Conservation (phyloP, 1,284 basidiomycete species). For the Amylostereum areolatum region DNA sequence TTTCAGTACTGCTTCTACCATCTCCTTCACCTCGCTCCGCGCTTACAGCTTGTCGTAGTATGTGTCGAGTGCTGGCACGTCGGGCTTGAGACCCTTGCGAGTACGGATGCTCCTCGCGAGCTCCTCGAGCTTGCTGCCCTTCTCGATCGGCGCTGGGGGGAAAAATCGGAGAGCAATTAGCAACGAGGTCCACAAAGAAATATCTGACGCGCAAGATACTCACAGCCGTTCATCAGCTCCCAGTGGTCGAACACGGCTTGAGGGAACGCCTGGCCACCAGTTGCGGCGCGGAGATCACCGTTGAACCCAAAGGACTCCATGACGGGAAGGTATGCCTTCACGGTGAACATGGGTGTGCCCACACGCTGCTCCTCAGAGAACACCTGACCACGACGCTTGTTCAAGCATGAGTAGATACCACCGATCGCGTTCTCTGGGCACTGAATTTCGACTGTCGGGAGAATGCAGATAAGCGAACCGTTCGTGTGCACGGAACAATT, state of each 20-base stretch:
- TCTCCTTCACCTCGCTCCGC: neutral
- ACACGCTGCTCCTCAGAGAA: conserved; percentile 96
- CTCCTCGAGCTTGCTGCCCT: conserved; percentile 87
- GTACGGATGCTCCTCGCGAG: conserved; percentile 80
- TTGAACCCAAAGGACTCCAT: conserved; percentile 99
- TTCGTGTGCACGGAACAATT: neutral
- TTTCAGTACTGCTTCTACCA: neutral
- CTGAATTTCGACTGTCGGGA: conserved; percentile 82
- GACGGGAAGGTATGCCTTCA: conserved; percentile 98
- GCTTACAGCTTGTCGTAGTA: conserved; percentile 80
- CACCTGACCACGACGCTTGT: conserved; percentile 98
- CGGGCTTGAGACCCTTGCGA: conserved; percentile 94
- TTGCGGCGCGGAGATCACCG: conserved; percentile 89
- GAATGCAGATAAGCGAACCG: neutral
- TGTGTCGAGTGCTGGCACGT: conserved; percentile 78
- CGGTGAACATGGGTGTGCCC: conserved; percentile 99
- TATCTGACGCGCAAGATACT: conserved; percentile 22
- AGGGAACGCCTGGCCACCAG: conserved; percentile 97
- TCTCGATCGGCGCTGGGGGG: conserved; percentile 63
- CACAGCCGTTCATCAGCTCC: conserved; percentile 79
- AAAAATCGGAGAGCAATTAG: conserved; percentile 10
- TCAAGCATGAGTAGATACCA: conserved; percentile 94
- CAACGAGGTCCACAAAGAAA: conserved; percentile 18
- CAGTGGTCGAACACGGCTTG: conserved; percentile 94
- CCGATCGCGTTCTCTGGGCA: conserved; percentile 97